Conservation (phyloP, 805 yeast species). For the Kluyveromyces lactis region DNA sequence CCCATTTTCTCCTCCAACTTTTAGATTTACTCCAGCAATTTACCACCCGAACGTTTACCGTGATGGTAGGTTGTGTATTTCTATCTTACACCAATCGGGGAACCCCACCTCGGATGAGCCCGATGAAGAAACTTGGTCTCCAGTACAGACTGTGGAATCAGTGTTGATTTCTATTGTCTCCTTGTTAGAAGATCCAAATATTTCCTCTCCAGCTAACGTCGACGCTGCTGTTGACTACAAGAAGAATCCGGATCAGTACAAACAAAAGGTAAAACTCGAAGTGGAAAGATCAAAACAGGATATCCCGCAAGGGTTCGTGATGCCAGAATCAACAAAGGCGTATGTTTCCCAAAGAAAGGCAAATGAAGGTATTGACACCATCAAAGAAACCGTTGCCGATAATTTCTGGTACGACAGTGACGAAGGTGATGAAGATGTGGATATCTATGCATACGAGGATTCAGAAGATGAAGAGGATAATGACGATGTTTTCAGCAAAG, state of each 20-base stretch:
- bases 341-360: conserved; percentile 33
- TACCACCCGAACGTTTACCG: conserved; percentile 93
- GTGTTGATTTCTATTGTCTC: conserved; percentile 87
- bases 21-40: conserved; percentile 86
- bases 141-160: conserved; percentile 85
- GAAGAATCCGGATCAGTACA: conserved; percentile 69
- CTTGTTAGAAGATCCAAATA: conserved; percentile 87
- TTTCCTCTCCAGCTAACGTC: conserved; percentile 88
- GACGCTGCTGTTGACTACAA: conserved; percentile 92
- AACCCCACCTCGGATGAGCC: conserved; percentile 87
- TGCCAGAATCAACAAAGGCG: conserved; percentile 61
- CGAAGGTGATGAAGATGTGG: conserved; percentile 58
- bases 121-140: conserved; percentile 90
- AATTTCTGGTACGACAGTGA: conserved; percentile 74
- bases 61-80: conserved; percentile 88
- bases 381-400: conserved; percentile 44
- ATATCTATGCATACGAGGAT: conserved; percentile 41
- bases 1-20: conserved; percentile 89
- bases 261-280: conserved; percentile 65
- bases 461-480: conserved; percentile 29
- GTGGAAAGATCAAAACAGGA: conserved; percentile 78
- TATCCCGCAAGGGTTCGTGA: conserved; percentile 77
- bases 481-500: conserved; percentile 26
- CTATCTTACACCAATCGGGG: conserved; percentile 86
- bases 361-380: conserved; percentile 23